Evolutionary conservation across 208 protist species (phyloP).

Genomic region (Trypanosomatidae sp.): DNA sequence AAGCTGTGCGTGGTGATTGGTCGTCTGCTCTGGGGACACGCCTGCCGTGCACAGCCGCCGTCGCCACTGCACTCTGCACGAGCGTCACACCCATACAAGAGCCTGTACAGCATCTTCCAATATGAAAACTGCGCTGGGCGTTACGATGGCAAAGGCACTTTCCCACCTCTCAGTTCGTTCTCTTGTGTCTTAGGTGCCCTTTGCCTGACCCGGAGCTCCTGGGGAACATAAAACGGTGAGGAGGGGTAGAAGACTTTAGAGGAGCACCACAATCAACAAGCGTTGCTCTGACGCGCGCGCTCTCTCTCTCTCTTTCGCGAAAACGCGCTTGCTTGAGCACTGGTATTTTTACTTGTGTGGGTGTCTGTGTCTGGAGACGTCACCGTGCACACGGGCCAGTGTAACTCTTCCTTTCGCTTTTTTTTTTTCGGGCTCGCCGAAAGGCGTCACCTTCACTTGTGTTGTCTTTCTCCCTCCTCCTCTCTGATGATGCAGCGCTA

Average conservation of each 20-base stretch:
- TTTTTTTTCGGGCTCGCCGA: neutral
- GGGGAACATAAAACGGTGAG: neutral
- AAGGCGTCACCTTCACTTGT: neutral
- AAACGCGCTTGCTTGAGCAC: neutral
- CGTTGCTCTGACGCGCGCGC: neutral
- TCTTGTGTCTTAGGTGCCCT: neutral
- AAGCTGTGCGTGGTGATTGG: neutral
- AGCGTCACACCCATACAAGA: too few relatives aligned
- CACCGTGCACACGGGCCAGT: neutral
- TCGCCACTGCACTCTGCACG: neutral
- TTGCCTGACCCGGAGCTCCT: neutral
- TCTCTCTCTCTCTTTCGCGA: neutral
- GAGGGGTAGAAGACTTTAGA: neutral
- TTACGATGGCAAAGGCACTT: neutral
- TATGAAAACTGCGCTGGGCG: too few relatives aligned
- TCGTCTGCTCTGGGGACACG: neutral
- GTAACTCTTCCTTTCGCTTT: neutral
- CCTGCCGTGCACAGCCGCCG: neutral
- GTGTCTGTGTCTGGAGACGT: neutral
- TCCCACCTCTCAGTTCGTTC: neutral
- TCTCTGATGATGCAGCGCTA: neutral
- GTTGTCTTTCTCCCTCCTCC: neutral
- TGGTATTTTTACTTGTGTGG: neutral
- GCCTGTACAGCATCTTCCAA: too few relatives aligned
- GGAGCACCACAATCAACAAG: neutral